These are phyloP conservation scores for Trichoderma cornu-damae DNA, from an alignment of 2,329 filamentous ascomycete genomes.

Conservation along the genomic window DNA sequence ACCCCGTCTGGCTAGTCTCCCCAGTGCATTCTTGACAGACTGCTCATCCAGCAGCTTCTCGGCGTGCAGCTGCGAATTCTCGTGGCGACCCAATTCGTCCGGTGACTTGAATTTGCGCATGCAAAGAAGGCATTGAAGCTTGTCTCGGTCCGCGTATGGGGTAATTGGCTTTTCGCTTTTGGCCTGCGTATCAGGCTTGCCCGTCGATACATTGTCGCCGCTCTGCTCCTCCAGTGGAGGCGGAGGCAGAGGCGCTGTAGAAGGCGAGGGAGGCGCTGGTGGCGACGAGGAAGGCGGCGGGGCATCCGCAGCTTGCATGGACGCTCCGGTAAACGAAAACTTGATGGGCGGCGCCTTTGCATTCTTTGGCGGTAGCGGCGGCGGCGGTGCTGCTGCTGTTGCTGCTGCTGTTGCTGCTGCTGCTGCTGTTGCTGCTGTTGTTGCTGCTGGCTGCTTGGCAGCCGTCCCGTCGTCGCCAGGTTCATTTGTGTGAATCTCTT, in stretches of 20 bases:
- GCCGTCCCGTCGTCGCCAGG: background rate
- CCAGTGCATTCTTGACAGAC: conserved; percentile 46
- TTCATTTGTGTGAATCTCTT: conserved; percentile 33
- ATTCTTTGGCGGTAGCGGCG: conserved; percentile 1
- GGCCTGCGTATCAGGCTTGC: background rate
- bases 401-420: too few relatives aligned
- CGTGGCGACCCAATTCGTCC: conserved; percentile 40
- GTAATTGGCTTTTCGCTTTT: conserved; percentile 18
- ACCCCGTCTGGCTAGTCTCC: conserved; percentile 38
- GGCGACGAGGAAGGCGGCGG: conserved; percentile 18
- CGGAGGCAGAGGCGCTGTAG: conserved; percentile 12
- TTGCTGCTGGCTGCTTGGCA: background rate
- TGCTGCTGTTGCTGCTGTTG: too few relatives aligned
- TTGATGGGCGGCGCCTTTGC: conserved; percentile 26
- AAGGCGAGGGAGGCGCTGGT: conserved; percentile 19
- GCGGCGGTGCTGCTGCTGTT: too few relatives aligned
- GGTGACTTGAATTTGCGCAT: conserved; percentile 44
- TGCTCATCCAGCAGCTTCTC: conserved; percentile 37
- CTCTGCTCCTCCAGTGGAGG: conserved; percentile 20
- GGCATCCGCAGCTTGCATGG: conserved; percentile 19
- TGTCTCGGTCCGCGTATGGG: conserved; percentile 56
- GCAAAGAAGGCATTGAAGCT: conserved; percentile 42
- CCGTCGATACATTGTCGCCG: background rate
- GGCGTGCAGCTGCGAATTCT: conserved; percentile 40
- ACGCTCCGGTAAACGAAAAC: conserved; percentile 31